Base-by-base conservation (phyloP, 441 rosid species). In the Brassica hybrid region DNA sequence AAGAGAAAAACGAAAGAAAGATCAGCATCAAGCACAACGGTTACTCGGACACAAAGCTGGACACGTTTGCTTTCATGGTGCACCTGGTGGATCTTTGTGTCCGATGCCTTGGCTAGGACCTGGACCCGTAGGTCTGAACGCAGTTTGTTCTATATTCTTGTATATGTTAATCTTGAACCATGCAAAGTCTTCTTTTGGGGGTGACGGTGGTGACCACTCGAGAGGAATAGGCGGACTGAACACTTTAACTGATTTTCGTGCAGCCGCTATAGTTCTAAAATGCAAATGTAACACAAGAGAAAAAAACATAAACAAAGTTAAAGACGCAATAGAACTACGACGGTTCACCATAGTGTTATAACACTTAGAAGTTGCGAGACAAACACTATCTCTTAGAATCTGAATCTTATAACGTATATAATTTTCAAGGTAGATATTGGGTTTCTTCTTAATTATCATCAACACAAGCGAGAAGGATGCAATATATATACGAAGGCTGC, bases 81-180 rank as follows among this genome's bases (percentile, higher is more conserved):
- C 75, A 73, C 74, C 63, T 0, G 90, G 89, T 52, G 92, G 89
- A 5, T 69, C 18, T 0, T 56, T 11, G 75, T 85, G 89, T 12
- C 91, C 93, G 25, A 85, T 85, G 34, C 91, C 93, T 27, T 88
- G 91, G 78, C 93, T 89, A 27, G 84, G 91, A 13, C 93, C 93
- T 2, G 83, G 89, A 80, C 18, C 69, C 7, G 93, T 89, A 14
- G 93, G 93, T 64, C 89, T 79, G 74, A 54, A 89, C n/a, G 90
- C 90, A 11, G 80, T 78, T 2, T 73, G 9, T 58, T 74, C 85
- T 1, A 79, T 79, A 38, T 54, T 76, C 79, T 83, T 85, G 80
- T 81, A 79, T 23, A 81, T 82, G 72, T 87, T 83, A 65, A 80
- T 74, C 11, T 45, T 61, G 74, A 69, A 80, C 72, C 58, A 5